phyloP scores from a whole-genome alignment of 2,329 filamentous ascomycete species.

The Trichoderma afroharzianum region DNA sequence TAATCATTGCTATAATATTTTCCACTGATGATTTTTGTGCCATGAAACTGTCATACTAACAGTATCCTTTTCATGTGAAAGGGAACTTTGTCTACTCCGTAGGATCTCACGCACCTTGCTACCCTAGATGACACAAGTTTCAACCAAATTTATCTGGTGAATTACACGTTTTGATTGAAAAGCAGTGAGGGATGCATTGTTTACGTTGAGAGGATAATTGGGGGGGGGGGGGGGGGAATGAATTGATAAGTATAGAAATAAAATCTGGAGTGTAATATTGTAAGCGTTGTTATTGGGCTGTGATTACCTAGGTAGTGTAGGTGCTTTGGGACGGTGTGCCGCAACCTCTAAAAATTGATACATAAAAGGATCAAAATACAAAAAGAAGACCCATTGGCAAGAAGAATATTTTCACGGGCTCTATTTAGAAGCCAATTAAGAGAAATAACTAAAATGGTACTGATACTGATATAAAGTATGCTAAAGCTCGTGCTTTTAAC shows the following conservation, averaged over 20 bases:
- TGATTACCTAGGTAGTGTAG: too few relatives aligned
- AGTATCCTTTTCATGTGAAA: not conserved
- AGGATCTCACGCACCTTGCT: not conserved
- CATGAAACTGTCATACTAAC: not conserved
- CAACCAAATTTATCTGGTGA: not conserved
- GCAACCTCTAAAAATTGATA: not conserved
- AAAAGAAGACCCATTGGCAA: not conserved
- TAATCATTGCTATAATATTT: not conserved
- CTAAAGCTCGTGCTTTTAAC: not conserved
- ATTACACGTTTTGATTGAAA: not conserved
- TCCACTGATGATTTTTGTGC: not conserved
- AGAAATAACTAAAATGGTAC: not conserved
- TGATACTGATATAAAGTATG: not conserved
- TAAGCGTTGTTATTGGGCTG: too few relatives aligned
- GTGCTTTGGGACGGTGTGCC: too few relatives aligned
- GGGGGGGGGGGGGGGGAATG: too few relatives aligned
- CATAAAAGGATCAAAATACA: not conserved
- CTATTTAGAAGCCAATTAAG: not conserved
- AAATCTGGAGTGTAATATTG: too few relatives aligned
- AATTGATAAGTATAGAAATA: not conserved
- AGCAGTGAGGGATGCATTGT: not conserved
- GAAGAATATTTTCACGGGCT: not conserved
- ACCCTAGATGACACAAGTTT: not conserved
- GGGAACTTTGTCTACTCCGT: not conserved
- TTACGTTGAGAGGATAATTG: not conserved